Percentiles rank a stretch among this genome's conserved stretches.
Evolutionary conservation across 768 basidiomycete genomes (phyloP).

Genomic region (Termitomyces heimii): DNA sequence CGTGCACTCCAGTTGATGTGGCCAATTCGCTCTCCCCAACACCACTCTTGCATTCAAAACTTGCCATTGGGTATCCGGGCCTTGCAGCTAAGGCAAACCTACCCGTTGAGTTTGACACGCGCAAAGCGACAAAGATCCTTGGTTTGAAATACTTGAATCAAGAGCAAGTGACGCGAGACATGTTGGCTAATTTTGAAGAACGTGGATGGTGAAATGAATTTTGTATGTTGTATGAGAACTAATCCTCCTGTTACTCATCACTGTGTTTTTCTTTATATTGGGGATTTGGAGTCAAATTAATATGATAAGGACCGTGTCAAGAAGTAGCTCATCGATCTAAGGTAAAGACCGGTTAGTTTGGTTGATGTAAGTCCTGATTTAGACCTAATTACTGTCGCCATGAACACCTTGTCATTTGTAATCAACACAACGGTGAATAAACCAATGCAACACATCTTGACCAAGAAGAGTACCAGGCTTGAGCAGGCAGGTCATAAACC

Average conservation of each 20-base stretch:
- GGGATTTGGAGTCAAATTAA: neutral
- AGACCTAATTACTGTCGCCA: slow-evolving; percentile 21
- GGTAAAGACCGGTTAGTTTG: slow-evolving; percentile 25
- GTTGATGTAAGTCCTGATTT: slow-evolving; percentile 20
- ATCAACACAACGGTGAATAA: neutral
- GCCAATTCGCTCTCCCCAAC: slow-evolving; percentile 27
- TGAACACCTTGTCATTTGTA: slow-evolving; percentile 21
- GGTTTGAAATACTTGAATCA: slow-evolving; percentile 35
- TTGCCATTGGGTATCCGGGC: slow-evolving; percentile 28
- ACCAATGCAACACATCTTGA: slow-evolving; percentile 11
- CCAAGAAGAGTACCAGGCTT: no score
- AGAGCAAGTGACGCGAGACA: slow-evolving; percentile 35
- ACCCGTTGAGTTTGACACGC: slow-evolving; percentile 21
- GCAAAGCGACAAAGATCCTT: slow-evolving; percentile 34
- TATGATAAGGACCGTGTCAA: neutral
- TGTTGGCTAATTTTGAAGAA: slow-evolving; percentile 33
- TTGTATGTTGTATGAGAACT: neutral
- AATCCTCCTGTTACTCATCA: neutral
- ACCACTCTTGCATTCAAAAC: slow-evolving; percentile 17
- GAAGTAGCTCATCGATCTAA: neutral
- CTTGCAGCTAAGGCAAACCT: slow-evolving; percentile 21
- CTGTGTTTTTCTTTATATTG: neutral
- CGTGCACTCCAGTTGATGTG: slow-evolving; percentile 24
- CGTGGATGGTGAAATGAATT: slow-evolving; percentile 29
- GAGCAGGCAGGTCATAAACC: slow-evolving; percentile 24